Conservation (phyloP, 2,329 filamentous ascomycete species). For the Dichotomopilus funicola region DNA sequence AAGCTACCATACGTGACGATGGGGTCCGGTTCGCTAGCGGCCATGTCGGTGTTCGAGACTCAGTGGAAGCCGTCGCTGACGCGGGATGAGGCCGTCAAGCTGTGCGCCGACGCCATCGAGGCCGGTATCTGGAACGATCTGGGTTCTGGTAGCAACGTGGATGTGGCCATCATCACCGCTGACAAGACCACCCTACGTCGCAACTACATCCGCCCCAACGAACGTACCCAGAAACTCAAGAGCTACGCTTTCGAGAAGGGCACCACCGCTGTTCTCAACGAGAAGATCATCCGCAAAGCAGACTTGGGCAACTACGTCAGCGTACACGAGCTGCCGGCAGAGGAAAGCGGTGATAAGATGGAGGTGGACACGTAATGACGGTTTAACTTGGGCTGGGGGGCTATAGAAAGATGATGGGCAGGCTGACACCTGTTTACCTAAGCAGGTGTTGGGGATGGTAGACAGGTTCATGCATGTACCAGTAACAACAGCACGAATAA, state of each 20-base stretch:
- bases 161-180: slow-evolving; percentile 88
- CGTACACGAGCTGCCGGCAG: slow-evolving; percentile 69
- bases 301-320: slow-evolving; percentile 92
- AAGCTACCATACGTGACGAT: slow-evolving; percentile 99
- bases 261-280: slow-evolving; percentile 91
- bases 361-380: slow-evolving; percentile 53
- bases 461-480: slow-evolving; percentile 3
- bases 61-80: slow-evolving; percentile 79
- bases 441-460: not conserved
- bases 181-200: slow-evolving; percentile 92
- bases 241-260: slow-evolving; percentile 87
- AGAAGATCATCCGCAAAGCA: slow-evolving; percentile 91
- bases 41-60: slow-evolving; percentile 97
- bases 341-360: slow-evolving; percentile 60
- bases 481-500: slow-evolving; percentile 5
- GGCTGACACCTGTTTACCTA: not conserved
- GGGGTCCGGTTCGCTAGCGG: slow-evolving; percentile 91
- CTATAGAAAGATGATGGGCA: not conserved
- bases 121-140: slow-evolving; percentile 99
- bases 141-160: slow-evolving; percentile 94
- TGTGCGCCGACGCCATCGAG: slow-evolving; percentile 81
- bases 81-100: slow-evolving; percentile 72
- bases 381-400: not conserved
- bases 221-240: slow-evolving; percentile 82
- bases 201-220: slow-evolving; percentile 90